phyloP scores from a whole-genome alignment of 2,329 filamentous ascomycete species.

The Dactylellina haptotyla region DNA sequence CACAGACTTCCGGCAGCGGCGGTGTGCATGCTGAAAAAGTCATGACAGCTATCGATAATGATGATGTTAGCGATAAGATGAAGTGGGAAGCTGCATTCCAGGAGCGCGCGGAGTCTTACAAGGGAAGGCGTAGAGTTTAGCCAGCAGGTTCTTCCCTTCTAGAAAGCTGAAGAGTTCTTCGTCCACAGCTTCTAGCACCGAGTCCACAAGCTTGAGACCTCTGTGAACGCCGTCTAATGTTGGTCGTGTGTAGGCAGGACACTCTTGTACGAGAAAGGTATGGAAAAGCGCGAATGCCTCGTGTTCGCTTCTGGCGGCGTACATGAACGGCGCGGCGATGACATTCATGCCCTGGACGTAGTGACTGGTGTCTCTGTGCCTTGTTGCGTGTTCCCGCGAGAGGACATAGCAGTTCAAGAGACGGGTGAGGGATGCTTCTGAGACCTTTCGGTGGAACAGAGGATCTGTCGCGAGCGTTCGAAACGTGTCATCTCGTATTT shows the following conservation, averaged over 20 bases:
- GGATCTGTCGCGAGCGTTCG: slow-evolving; percentile 95
- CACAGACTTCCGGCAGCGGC: slow-evolving; percentile 88
- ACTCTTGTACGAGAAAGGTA: slow-evolving; percentile 84
- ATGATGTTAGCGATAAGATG: neutral
- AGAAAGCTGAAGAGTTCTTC: slow-evolving; percentile 85
- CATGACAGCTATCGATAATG: slow-evolving; percentile 70
- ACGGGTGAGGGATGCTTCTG: slow-evolving; percentile 92
- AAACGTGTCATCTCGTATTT: slow-evolving; percentile 98
- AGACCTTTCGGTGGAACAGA: slow-evolving; percentile 94
- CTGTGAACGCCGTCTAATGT: slow-evolving; percentile 98
- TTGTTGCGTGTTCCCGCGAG: slow-evolving; percentile 76
- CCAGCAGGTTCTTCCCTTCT: slow-evolving; percentile 84
- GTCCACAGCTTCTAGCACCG: slow-evolving; percentile 89
- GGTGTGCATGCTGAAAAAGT: slow-evolving; percentile 96
- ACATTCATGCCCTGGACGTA: slow-evolving; percentile 99
- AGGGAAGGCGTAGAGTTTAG: slow-evolving; percentile 95
- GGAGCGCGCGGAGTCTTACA: slow-evolving; percentile 64
- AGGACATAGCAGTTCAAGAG: slow-evolving; percentile 77
- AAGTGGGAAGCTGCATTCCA: neutral
- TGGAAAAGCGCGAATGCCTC: slow-evolving; percentile 94
- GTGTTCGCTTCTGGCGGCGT: slow-evolving; percentile 90
- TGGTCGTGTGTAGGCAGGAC: slow-evolving; percentile 90
- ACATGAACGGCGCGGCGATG: slow-evolving; percentile 91
- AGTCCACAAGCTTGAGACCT: slow-evolving; percentile 89
- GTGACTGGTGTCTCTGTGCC: slow-evolving; percentile 76